These are phyloP conservation scores for Davidsoniella neocaledoniae DNA, from an alignment of 2,329 filamentous ascomycete species.

Conservation along the genomic window DNA sequence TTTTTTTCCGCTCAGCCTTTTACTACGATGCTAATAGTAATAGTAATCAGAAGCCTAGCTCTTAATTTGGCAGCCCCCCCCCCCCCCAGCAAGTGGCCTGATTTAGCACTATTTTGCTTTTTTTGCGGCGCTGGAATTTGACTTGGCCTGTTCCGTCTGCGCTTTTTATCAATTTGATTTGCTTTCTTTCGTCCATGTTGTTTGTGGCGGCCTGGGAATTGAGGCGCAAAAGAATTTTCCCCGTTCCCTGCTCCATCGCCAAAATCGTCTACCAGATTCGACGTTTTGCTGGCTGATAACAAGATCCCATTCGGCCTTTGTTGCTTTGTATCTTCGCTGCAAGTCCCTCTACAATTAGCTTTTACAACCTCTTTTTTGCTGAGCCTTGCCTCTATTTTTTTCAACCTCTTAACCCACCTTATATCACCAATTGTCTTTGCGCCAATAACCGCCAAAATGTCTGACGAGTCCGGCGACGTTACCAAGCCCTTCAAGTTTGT, in stretches of 20 bases:
- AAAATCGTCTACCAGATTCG: conserved; percentile 25
- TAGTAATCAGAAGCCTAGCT: too few species aligned
- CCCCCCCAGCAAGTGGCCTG: too few species aligned
- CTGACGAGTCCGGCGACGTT: conserved; percentile 61
- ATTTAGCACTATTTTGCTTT: too few species aligned
- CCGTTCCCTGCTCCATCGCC: conserved; percentile 2
- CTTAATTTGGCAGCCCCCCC: too few species aligned
- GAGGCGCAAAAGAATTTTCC: conserved; percentile 2
- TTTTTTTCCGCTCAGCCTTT: too few species aligned
- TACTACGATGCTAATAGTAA: too few species aligned
- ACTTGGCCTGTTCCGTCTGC: too few species aligned
- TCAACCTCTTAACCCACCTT: neutral
- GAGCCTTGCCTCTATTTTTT: conserved; percentile 2
- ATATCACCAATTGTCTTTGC: conserved; percentile 6
- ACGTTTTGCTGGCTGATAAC: conserved; percentile 22
- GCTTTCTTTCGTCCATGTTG: too few species aligned
- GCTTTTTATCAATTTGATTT: neutral
- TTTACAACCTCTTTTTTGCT: neutral
- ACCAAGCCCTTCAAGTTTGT: conserved; percentile 99
- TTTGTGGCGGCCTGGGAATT: conserved; percentile 4
- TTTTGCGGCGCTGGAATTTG: neutral
- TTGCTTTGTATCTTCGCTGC: conserved; percentile 21
- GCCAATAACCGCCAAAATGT: conserved; percentile 50
- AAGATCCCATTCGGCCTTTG: conserved; percentile 18
- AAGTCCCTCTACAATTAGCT: conserved; percentile 18